Base-by-base conservation (phyloP, 139 green algal genomes). In the Chlamydomonas applanata region DNA sequence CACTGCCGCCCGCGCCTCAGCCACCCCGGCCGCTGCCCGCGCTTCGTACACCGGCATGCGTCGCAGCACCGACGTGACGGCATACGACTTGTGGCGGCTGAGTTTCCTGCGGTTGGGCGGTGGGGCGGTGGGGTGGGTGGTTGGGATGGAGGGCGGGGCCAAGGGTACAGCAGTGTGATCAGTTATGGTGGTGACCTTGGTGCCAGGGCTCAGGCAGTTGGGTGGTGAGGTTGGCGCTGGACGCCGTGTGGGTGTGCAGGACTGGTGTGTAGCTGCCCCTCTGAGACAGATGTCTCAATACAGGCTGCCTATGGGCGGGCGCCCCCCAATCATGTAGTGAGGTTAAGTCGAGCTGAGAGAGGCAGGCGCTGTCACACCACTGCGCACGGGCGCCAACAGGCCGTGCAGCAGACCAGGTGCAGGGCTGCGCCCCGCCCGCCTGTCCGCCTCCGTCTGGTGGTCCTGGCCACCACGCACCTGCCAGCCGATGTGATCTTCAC, bases 11-110 rank as follows among this genome's bases (percentile, higher is more conserved):
- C 16, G 24, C 34, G 40, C 40, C 40, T 49, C 22, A 20, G 67
- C 68, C 24, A 78, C 44, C 36, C 33, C 53, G 20, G 65, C 73
- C 27, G 69, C 79, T 2, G 35, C 71, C 1, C 45, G 27, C 13
- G 29, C 29, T 17, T 79, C 77, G 74, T 84, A 89, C 22, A 84
- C 79, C n/a, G 75, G 62, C 7, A 81, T 65, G 2, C 63, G 67
- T 0, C 75, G 72, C 13, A 91, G 73, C 3, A 88, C 73, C 13
- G 83, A 29, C 4, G 70, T 46, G 0, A 91, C 81, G 1, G 7
- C 24, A 68, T 87, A 91, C 53, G 71, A 73, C 53, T 88, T 88
- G 54, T 84, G 65, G 52, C 87, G 87, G 67, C 83, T 87, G 1
- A 76, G 49, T 35, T 82, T 82, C 64, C 79, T 81, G 71, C 59